Evolutionary conservation across 768 basidiomycete species (phyloP).

Genomic region (Rhizopogon vesiculosus): DNA sequence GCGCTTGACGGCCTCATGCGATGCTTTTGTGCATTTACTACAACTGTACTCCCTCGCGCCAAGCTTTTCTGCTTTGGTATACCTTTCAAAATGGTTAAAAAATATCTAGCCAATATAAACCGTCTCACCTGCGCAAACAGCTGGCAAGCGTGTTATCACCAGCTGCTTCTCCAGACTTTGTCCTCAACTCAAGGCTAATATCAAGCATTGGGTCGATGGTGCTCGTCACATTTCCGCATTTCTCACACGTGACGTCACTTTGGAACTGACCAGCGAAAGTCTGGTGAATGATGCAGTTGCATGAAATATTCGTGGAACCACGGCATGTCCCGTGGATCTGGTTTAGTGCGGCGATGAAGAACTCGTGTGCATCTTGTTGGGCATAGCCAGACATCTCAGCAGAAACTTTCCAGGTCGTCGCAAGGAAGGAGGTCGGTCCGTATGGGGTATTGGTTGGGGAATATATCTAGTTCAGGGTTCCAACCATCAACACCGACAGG

Average conservation of each 20-base stretch:
- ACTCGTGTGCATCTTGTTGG: slow-evolving; percentile 93
- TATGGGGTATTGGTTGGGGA: slow-evolving; percentile 57
- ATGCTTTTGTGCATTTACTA: slow-evolving; percentile 68
- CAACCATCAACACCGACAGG: neutral
- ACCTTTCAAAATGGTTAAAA: slow-evolving; percentile 39
- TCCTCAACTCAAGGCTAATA: slow-evolving; percentile 78
- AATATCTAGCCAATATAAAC: neutral
- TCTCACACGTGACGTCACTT: slow-evolving; percentile 85
- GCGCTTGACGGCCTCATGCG: slow-evolving; percentile 76
- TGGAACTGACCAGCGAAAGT: slow-evolving; percentile 86
- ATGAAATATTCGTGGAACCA: slow-evolving; percentile 70
- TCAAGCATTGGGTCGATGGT: slow-evolving; percentile 90
- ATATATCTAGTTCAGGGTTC: slow-evolving; percentile 38
- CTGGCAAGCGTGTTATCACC: slow-evolving; percentile 66
- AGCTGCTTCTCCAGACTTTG: slow-evolving; percentile 40
- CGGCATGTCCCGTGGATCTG: slow-evolving; percentile 80
- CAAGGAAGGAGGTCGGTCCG: slow-evolving; percentile 80
- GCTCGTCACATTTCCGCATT: slow-evolving; percentile 73
- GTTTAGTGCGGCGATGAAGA: slow-evolving; percentile 79
- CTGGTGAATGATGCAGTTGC: slow-evolving; percentile 88
- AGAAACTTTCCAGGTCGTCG: slow-evolving; percentile 76
- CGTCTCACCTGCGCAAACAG: slow-evolving; percentile 65
- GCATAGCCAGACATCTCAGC: slow-evolving; percentile 86
- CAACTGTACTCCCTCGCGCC: slow-evolving; percentile 83
- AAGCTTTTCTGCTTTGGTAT: slow-evolving; percentile 81